These are phyloP conservation scores for Sugiyamaella paludigena DNA, from an alignment of 1,139 yeast species.

Conservation along the genomic window DNA sequence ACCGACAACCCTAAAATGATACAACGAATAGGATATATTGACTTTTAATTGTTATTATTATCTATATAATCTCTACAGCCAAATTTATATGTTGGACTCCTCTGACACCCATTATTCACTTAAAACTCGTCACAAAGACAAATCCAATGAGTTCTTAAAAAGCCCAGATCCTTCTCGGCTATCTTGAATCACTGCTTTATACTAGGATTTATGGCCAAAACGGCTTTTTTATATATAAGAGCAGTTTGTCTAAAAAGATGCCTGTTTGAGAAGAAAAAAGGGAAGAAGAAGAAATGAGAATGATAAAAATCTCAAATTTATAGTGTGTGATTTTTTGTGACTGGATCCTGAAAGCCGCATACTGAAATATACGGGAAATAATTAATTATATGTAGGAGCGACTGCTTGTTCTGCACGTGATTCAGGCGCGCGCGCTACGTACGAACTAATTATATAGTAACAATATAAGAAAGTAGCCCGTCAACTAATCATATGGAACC, in stretches of 20 bases:
- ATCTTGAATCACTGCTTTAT: conserved; percentile 40
- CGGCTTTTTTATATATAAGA: conserved; percentile 14
- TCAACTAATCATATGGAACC: too few species aligned
- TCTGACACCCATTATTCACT: conserved; percentile 58
- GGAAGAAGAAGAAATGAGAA: background rate
- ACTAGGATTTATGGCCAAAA: conserved; percentile 12
- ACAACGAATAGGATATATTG: too few species aligned
- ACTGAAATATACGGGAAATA: too few species aligned
- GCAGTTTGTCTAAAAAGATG: conserved; percentile 26
- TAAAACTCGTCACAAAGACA: conserved; percentile 28
- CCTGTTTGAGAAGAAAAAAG: conserved; percentile 10
- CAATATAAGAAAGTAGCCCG: too few species aligned
- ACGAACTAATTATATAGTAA: too few species aligned
- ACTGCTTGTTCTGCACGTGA: too few species aligned
- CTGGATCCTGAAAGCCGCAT: background rate
- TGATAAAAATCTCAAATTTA: background rate
- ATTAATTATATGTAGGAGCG: too few species aligned
- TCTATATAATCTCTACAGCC: background rate
- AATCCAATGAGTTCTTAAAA: conserved; percentile 55
- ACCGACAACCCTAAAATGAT: too few species aligned
- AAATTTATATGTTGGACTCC: conserved; percentile 43
- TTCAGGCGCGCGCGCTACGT: too few species aligned
- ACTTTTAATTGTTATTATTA: too few species aligned
- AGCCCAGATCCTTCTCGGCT: conserved; percentile 43
- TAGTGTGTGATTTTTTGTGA: conserved; percentile 1